Evolutionary conservation across 768 basidiomycete species (phyloP).

Genomic region (Leucosporidium creatinivorum): DNA sequence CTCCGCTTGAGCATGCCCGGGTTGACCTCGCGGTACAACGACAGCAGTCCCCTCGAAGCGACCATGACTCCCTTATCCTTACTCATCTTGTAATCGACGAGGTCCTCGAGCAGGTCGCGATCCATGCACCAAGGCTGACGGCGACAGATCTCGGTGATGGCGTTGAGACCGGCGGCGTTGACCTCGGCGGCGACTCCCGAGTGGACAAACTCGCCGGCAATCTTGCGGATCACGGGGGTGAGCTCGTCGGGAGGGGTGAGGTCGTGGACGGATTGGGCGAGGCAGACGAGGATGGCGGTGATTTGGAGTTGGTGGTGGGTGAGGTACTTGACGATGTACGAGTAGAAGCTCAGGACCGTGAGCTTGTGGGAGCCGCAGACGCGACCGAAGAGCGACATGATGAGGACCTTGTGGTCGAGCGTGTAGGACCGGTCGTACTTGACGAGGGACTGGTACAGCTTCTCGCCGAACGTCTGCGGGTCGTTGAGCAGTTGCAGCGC

Average conservation of each 20-base stretch:
- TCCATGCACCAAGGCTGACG: constrained; percentile 97
- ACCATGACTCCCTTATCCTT: constrained; percentile 86
- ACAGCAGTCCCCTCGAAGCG: constrained; percentile 78
- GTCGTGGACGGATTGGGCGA: constrained; percentile 91
- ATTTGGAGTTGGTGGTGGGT: constrained; percentile 84
- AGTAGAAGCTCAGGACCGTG: constrained; percentile 88
- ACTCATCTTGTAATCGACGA: constrained; percentile 92
- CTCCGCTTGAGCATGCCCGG: constrained; percentile 81
- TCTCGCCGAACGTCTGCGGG: constrained; percentile 91
- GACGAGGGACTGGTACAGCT: constrained; percentile 74
- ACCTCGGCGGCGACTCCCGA: constrained; percentile 94
- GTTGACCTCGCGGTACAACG: constrained; percentile 91
- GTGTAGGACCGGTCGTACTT: constrained; percentile 89
- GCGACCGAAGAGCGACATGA: constrained; percentile 93
- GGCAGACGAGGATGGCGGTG: constrained; percentile 82
- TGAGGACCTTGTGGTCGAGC: constrained; percentile 90
- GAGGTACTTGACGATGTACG: constrained; percentile 84
- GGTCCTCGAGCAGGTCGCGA: constrained; percentile 80
- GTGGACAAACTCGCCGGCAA: constrained; percentile 93
- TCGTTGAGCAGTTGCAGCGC: constrained; percentile 88
- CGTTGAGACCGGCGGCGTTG: constrained; percentile 91
- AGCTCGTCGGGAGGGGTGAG: constrained; percentile 89
- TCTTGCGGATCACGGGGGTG: constrained; percentile 77
- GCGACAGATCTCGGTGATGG: constrained; percentile 87
- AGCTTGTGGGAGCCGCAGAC: constrained; percentile 90